Base-by-base conservation (phyloP, 2,329 filamentous ascomycete genomes). In the Lachnellula cervina region DNA sequence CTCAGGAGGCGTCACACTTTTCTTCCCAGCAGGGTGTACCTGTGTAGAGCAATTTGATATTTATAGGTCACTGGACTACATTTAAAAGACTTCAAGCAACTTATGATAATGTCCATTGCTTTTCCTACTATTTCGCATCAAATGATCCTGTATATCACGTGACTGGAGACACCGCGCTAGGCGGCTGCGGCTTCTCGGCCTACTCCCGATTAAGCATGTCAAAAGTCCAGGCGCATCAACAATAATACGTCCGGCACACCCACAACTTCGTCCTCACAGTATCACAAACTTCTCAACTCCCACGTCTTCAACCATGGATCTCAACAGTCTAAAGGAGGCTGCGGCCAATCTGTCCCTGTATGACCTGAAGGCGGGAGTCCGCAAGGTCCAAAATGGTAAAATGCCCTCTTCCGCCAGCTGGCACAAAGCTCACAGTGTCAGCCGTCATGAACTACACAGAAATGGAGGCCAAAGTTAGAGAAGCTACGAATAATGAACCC, bases 401-500 rank as follows among this genome's bases (percentile, higher is more conserved):
- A 64, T 57, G 17, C 51, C 57, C 43, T 53, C 49, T 59, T 42
- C 55, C 54, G 61, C 61, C 62, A 65, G 60, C 56, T 62, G 60
- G 59, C 62, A 58, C 35, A 23, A 56, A 60, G 57, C 67, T 71
- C 49, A 70, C 61, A 32, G 17, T 54, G 35, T 57, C 51, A 89
- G 86, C 86, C 61, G 86, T 89, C 58, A 89, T 89, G 86, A 89
- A 89, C 71, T 88, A 88, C 70, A 89, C 87, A 35, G 86, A 89
- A 68, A 87, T 87, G 83, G 84, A 88, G 71, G 71, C 81, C 56
- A 86, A 86, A 76, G 91, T 97, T 64, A 88, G 94, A 73, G 94
- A 99, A 80, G 94, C 94, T 32, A 99, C 94, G 38, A 99, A 99
- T 76, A 97, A 97, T 73, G 94, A 99, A 73, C 94, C 94, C 55